phyloP scores from a whole-genome alignment of 805 yeast genomes.

The Candida wancherniae region DNA sequence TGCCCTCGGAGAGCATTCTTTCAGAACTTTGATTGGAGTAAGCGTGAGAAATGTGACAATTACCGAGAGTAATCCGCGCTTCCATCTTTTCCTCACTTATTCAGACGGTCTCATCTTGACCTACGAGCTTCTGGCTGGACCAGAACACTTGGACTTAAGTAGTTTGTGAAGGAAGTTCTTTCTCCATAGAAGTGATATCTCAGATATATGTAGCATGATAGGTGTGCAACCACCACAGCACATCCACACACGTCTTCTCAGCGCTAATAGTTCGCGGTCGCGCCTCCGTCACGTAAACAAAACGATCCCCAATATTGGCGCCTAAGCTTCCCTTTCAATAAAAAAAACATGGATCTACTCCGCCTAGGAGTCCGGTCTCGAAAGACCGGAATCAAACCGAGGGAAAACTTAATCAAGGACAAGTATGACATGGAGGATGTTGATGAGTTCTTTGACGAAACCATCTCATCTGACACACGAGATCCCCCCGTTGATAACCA shows the following conservation, averaged over 20 bases:
- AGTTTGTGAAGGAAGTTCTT: too few relatives aligned
- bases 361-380: constrained; percentile 58
- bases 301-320: too few relatives aligned
- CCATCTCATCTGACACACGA: too few relatives aligned
- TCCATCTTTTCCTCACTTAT: constrained; percentile 28
- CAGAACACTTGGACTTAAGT: too few relatives aligned
- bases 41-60: constrained; percentile 24
- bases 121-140: constrained; percentile 7
- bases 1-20: constrained; percentile 23
- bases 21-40: constrained; percentile 32
- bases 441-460: constrained; percentile 60
- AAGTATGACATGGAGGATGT: constrained; percentile 63
- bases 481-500: too few relatives aligned
- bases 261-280: too few relatives aligned
- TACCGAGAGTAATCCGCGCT: constrained; percentile 19
- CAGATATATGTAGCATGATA: too few relatives aligned
- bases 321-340: too few relatives aligned
- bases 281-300: too few relatives aligned
- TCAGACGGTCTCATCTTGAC: constrained; percentile 28
- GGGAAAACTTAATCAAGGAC: constrained; percentile 46
- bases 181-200: too few relatives aligned
- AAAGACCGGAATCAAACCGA: constrained; percentile 57
- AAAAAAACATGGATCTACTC: constrained; percentile 38
- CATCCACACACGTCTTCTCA: too few relatives aligned
- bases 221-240: too few relatives aligned